Base-by-base conservation (phyloP, 2,329 filamentous ascomycete genomes). In the Penicillium sp. region DNA sequence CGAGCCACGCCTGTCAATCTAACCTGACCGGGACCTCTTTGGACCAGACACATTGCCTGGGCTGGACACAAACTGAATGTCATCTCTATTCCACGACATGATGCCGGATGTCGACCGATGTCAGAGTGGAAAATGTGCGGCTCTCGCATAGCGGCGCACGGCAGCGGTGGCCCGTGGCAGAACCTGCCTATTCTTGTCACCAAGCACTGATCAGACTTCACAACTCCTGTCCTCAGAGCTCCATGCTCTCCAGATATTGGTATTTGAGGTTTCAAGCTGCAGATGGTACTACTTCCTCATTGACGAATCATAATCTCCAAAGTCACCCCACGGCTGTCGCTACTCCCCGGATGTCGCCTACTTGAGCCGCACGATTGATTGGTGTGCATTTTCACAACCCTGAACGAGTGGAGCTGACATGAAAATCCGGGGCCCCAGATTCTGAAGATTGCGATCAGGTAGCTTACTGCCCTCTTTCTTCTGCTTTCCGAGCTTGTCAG, bases 341-440 rank as follows among this genome's bases (percentile, higher is more conserved):
- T 15, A 42, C 23, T 15, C 8, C 6, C 16, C 56, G 54, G 57
- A 51, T 59, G 23, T 59, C 57, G 57, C 46, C 49, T 46, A 43
- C 29, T 38, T 52, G 51, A 49, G 8, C n/a, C n/a, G 15, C n/a
- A 6, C 33, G 33, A 36, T 36, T 18, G 39, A 21, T 42, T 42
- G 18, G 18, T 21, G 18, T 26, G 10, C 31, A 24, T 2, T 3
- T 10, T 18, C 36, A 12, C 28, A 48, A 36, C 26, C 39, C 41
- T 9, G 23, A 45, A 28, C 13, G 39, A 31, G 54, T 55, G 57
- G 51, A 59, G 54, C 8, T 54, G 28, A 54, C 47, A 57, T 57
- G 57, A 54, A 50, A 52, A 53, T 59, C 54, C 49, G 54, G 57
- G 51, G 57, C 38, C 53, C 56, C 57, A 49, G 52, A 49, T 36